These are phyloP conservation scores for Gomphus sp. DNA, from an alignment of 1,284 basidiomycete species.

Conservation along the genomic window DNA sequence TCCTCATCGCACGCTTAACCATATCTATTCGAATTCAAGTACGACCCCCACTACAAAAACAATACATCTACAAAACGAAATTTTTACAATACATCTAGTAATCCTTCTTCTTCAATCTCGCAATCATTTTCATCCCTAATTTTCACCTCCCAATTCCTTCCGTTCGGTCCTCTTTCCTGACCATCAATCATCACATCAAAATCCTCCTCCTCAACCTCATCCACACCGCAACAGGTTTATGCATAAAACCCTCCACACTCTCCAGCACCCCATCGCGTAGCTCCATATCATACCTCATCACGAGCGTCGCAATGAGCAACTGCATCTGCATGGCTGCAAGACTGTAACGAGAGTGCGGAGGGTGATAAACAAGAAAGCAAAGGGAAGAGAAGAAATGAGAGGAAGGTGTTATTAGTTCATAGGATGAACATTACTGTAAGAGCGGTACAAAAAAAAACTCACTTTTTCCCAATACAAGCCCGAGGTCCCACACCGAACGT, in stretches of 20 bases:
- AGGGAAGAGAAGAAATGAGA: background rate
- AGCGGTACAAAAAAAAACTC: background rate
- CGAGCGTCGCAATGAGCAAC: constrained; percentile 21
- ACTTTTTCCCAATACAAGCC: constrained; percentile 13
- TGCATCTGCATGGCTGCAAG: constrained; percentile 21
- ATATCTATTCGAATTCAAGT: too few relatives aligned
- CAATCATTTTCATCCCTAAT: too few relatives aligned
- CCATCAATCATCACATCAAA: background rate
- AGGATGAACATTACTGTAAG: background rate
- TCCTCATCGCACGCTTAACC: too few relatives aligned
- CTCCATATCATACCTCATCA: constrained; percentile 21
- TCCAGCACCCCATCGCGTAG: constrained; percentile 4
- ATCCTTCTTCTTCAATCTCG: too few relatives aligned
- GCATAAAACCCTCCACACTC: constrained; percentile 13
- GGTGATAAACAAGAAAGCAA: background rate
- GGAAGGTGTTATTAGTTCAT: background rate
- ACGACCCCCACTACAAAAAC: too few relatives aligned
- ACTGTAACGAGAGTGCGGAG: constrained; percentile 1
- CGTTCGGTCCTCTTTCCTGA: too few relatives aligned
- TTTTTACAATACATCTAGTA: too few relatives aligned
- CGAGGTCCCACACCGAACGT: constrained; percentile 23
- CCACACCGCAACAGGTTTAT: constrained; percentile 11
- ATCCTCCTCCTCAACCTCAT: background rate
- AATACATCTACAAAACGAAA: too few relatives aligned
- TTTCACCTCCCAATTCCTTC: too few relatives aligned